phyloP scores from a whole-genome alignment of 352 stramenopile genomes.

The Detonula confervacea region DNA sequence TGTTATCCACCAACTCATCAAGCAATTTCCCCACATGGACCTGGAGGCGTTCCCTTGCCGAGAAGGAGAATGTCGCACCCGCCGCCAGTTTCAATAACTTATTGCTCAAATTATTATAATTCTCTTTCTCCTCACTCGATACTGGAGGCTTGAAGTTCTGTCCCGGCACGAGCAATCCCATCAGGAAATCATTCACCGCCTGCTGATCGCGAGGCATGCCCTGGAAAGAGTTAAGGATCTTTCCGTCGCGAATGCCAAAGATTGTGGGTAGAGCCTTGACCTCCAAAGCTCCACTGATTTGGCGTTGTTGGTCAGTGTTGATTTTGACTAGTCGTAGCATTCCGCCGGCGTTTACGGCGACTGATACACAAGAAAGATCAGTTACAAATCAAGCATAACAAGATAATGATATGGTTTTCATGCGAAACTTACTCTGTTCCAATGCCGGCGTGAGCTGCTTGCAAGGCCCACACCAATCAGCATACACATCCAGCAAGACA shows the following conservation, averaged over 20 bases:
- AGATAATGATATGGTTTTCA: too few relatives aligned
- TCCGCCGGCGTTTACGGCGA: constrained; percentile 76
- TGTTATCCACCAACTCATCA: constrained; percentile 65
- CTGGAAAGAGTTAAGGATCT: constrained; percentile 81
- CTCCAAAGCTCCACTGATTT: constrained; percentile 68
- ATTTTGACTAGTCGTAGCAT: constrained; percentile 83
- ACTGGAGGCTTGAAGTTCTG: constrained; percentile 66
- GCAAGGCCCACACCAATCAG: constrained; percentile 81
- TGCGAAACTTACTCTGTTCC: too few relatives aligned
- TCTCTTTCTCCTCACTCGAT: constrained; percentile 57
- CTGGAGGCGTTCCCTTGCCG: constrained; percentile 70
- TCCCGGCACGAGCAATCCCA: constrained; percentile 72
- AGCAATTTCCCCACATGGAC: constrained; percentile 59
- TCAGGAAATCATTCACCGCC: constrained; percentile 81
- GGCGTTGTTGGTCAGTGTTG: constrained; percentile 80
- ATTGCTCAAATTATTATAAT: constrained; percentile 70
- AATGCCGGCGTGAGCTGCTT: constrained; percentile 79
- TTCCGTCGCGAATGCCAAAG: constrained; percentile 79
- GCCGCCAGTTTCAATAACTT: constrained; percentile 77
- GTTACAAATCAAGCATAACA: too few relatives aligned
- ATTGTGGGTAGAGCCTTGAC: constrained; percentile 81
- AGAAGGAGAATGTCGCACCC: constrained; percentile 77
- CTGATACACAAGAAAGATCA: too few relatives aligned
- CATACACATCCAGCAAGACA: constrained; percentile 83
- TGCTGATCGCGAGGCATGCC: constrained; percentile 80